A percentile compares a stretch with the other conserved stretches of the same genome.
These are phyloP conservation scores for Gossypium davidsonii DNA, from an alignment of 441 rosid species.

Conservation along the genomic window DNA sequence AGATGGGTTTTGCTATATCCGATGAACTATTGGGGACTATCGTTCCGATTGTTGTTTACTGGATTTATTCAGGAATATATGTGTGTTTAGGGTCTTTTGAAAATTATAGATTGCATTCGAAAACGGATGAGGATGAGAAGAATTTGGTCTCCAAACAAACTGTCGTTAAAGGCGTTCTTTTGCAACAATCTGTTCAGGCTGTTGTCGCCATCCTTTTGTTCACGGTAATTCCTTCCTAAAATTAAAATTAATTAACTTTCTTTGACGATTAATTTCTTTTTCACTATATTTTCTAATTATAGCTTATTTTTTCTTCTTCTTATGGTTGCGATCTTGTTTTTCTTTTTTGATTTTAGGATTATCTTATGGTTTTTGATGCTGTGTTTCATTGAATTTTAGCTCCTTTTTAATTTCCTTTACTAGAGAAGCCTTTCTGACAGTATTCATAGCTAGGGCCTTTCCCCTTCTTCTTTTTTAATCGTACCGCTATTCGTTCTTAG, in stretches of 20 bases:
- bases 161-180: conserved; percentile 73
- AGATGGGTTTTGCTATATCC: neutral
- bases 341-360: neutral
- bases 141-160: conserved; percentile 62
- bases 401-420: neutral
- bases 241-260: neutral
- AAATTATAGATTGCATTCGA: conserved; percentile 63
- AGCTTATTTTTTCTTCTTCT: neutral
- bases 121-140: conserved; percentile 68
- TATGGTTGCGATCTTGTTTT: neutral
- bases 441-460: no score
- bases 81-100: conserved; percentile 42
- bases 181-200: conserved; percentile 74
- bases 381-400: neutral
- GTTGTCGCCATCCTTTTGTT: conserved; percentile 68
- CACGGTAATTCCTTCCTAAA: conserved; percentile 29
- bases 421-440: no score
- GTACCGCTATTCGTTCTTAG: neutral
- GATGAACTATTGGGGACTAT: conserved; percentile 47
- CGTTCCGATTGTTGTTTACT: conserved; percentile 61
- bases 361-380: neutral
- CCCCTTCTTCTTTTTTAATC: neutral
- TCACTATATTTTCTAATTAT: neutral
- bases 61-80: conserved; percentile 70
- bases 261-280: neutral